Evolutionary conservation across 306 rosid species (phyloP), one percentile per base, ranked within the genome.

Genomic region (Pyrus betulifolia): DNA sequence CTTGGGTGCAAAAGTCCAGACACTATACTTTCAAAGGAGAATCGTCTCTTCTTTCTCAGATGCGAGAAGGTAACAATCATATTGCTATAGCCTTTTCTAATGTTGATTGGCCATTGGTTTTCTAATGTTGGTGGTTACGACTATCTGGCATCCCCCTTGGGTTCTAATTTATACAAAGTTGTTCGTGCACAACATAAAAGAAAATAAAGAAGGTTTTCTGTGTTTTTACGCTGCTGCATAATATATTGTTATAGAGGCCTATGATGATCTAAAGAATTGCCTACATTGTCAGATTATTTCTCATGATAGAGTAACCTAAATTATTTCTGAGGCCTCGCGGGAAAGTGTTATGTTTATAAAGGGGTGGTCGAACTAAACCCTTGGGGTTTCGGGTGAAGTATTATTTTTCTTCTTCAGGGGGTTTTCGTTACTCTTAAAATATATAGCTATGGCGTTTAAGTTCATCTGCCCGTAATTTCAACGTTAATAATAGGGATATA

Each of bases 1-100:
- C 35, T 93, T 63, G 98, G 98, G 74, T 93, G 97, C 89, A 93
- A 93, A 82, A 90, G 97, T 81, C 99, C 97, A 1, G 98, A 95
- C 88, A 95, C 98, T 9, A 89, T 92, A 68, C 97, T 95, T 65
- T 80, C 96, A 4, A 95, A 95, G 92, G 98, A 95, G 87, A 95
- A 95, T 57, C 97, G 98, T 40, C 87, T 95, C 12, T 95, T 92
- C 89, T 95, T 95, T 82, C 98, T 92, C 63, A 91, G 98, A 77
- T 95, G 98, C 69, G 97, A 95, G 79, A 95, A 90, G 97, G 98
- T 95, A 80, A 84, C 12, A 52, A 25, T 73, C 57, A 23, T 57
- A n/a, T 2, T 33, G 10, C 27, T 66, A 10, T 15, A 25, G 7
- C 11, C 10, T 66, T 45, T 33, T 22, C 46, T 8, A 18, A 31